Evolutionary conservation across 2,329 filamentous ascomycete genomes (phyloP), one percentile per base, ranked within the genome.

Genomic region (Drechmeria coniospora): DNA sequence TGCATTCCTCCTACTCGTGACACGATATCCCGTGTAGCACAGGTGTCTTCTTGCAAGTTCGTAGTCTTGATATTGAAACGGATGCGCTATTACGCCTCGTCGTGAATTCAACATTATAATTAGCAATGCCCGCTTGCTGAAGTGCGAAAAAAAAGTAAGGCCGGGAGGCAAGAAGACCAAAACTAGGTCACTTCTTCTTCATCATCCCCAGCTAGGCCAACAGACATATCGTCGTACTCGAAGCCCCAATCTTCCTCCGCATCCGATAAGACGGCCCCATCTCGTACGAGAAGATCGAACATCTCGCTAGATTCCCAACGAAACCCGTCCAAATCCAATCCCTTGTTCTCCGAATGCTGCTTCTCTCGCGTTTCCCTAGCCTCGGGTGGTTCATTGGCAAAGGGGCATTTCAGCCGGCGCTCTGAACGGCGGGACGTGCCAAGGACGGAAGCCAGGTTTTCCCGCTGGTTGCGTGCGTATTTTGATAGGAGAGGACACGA

Each of bases 391-490:
- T 27, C 24, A 7, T 38, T 27, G 4, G 36, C 35, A 11, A 32
- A 23, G 9, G 36, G 40, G 3, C 30, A 8, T 26, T 34, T 45
- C 1, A 51, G 34, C 15, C 47, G 37, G 15, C 42, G 44, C 9
- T 48, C 6, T 5, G 40, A 44, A 15, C 42, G 34, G n/a, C 38
- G 32, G 5, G 37, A 34, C 6, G 23, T 21, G 8, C 45, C 42
- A 6, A 36, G 39, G 21, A 42, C 46, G 15, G 42, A 44, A 22
- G 44, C 46, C 9, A 37, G 20, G 26, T 56, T 57, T 11, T 49
- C 50, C 27, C 57, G 62, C 40, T 73, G 68, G 5, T 44, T 32
- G 2, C 42, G 44, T 29, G 65, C 58, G 17, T 53, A 56, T 5
- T 44, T 37, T 2, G 58, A 55, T 6, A 66, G 38, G 5, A 74